A percentile compares a stretch with the other conserved stretches of the same genome.
Evolutionary conservation across 179 eudicot species (phyloP).

Genomic region (Spergularia azorica): DNA sequence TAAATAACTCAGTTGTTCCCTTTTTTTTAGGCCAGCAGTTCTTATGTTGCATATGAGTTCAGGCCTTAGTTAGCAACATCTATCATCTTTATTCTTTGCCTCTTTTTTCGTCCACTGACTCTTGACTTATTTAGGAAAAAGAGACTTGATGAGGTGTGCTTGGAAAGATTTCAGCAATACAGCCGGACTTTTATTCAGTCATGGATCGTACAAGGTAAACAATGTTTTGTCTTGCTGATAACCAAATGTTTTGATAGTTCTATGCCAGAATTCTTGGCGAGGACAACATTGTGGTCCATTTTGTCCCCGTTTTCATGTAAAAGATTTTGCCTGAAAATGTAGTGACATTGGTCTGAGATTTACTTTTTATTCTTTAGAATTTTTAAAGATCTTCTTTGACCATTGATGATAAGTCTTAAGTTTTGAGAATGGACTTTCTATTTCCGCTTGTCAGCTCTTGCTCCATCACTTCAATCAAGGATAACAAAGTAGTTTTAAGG

Average conservation of each 20-base stretch:
- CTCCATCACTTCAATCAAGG: neutral
- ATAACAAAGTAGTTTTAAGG: neutral
- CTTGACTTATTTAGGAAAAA: constrained; percentile 55
- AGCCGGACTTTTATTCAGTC: constrained; percentile 88
- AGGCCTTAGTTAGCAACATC: neutral
- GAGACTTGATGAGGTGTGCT: constrained; percentile 93
- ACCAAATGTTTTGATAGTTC: neutral
- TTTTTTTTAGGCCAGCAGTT: neutral
- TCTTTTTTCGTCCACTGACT: neutral
- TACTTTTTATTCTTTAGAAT: neutral
- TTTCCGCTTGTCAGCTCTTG: neutral
- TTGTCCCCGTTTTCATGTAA: neutral
- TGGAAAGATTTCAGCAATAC: constrained; percentile 88
- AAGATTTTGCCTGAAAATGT: neutral
- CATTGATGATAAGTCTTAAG: neutral
- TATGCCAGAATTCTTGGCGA: neutral
- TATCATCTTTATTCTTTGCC: neutral
- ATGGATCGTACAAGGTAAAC: constrained; percentile 90
- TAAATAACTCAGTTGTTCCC: neutral
- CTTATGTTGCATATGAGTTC: neutral
- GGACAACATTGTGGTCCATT: neutral
- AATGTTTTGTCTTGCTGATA: neutral
- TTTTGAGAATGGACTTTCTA: neutral
- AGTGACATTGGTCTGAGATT: neutral
- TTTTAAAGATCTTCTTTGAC: neutral